Evolutionary conservation across 306 rosid genomes (phyloP), one percentile per base, ranked within the genome.

Genomic region (Luffa acutangula): DNA sequence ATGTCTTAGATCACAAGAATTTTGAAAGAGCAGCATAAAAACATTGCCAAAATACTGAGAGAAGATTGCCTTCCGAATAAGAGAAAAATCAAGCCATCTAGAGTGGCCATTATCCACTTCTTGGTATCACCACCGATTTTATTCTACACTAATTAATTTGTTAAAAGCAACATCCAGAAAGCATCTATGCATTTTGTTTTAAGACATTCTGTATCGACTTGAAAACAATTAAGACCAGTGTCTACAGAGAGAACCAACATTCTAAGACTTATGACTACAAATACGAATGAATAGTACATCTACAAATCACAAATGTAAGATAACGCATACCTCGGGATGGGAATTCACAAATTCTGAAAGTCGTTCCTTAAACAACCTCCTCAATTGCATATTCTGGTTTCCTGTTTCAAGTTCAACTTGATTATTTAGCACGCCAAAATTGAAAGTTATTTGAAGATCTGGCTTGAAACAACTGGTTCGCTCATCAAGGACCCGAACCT

Each of bases 381-480:
- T 86, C 63, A 90, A 41, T 5, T 80, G 48, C 90, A 72, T 34
- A 76, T 45, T 82, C 53, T 80, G 81, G 31, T 81, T 59, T 80
- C 82, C 87, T 53, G 83, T 69, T 63, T 46, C 67, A 46, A 21
- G 34, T 75, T 80, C 82, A 2, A 69, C 80, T 66, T 85, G 87
- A 70, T 74, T 65, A 60, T 83, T 90, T 5, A 84, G 25, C 2
- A 87, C 85, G 36, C 77, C 78, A 12, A 52, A 58, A 41, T 89
- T 81, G 76, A 94, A 45, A 21, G 85, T n/a, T 75, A 94, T 82
- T 71, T 82, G 94, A 53, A 94, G 91, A 75, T 94, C 96, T 1
- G 92, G 94, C 84, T 85, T 88, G 93, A 89, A 86, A 83, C 93
- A 87, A 57, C 93, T 78, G 3, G 89, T 86, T 54, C 73, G 77